Evolutionary conservation across 2,329 filamentous ascomycete species (phyloP).

Genomic region (Penicillium sp.): DNA sequence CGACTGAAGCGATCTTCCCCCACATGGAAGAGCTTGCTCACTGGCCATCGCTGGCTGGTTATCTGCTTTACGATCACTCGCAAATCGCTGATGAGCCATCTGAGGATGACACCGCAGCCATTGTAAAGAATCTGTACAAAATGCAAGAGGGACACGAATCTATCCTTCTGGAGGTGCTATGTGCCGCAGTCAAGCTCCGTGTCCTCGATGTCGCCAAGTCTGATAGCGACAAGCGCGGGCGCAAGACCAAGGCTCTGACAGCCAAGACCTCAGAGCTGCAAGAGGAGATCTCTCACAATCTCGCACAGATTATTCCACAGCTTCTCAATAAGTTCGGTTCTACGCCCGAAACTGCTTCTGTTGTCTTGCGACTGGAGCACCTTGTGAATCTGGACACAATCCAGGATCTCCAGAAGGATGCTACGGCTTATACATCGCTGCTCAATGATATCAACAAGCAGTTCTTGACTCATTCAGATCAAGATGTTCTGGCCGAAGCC

Average conservation of each 20-base stretch:
- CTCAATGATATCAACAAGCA: conserved; percentile 91
- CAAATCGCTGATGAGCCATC: conserved; percentile 53
- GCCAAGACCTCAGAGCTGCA: conserved; percentile 64
- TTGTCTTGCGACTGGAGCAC: conserved; percentile 80
- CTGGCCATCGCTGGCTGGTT: conserved; percentile 86
- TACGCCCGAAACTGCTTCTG: conserved; percentile 77
- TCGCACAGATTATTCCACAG: conserved; percentile 75
- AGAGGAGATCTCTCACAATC: conserved; percentile 71
- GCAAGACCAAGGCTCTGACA: conserved; percentile 57
- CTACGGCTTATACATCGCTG: conserved; percentile 72
- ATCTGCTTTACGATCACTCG: conserved; percentile 89
- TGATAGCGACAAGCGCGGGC: conserved; percentile 52
- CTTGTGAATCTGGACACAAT: conserved; percentile 83
- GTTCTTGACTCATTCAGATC: conserved; percentile 87
- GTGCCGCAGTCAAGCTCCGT: conserved; percentile 72
- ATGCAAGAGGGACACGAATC: conserved; percentile 74
- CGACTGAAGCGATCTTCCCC: conserved; percentile 80
- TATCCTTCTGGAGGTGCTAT: conserved; percentile 81
- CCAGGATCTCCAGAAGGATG: conserved; percentile 81
- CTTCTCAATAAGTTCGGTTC: conserved; percentile 91
- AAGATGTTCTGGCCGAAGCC: conserved; percentile 78
- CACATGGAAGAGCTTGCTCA: conserved; percentile 74
- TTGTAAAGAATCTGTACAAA: conserved; percentile 68
- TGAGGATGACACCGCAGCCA: conserved; percentile 56
- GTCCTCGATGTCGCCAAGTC: conserved; percentile 65